These are phyloP conservation scores for Prunus fruticosa DNA, from an alignment of 306 rosid genomes.

Conservation along the genomic window DNA sequence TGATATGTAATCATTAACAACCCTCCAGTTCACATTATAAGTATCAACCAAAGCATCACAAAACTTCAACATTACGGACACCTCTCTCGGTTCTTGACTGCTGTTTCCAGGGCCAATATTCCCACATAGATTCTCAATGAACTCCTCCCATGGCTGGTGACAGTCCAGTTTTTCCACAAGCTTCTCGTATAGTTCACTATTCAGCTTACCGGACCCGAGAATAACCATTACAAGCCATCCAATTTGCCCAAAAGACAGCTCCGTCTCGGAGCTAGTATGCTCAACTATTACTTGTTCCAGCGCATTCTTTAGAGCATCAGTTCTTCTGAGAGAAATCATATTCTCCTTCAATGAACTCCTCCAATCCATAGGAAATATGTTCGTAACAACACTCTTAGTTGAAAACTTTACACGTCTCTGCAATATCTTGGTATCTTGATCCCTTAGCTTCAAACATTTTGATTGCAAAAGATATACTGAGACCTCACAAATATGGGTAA, in stretches of 20 bases:
- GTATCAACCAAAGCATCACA: slow-evolving; percentile 38
- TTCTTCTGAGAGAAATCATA: slow-evolving; percentile 42
- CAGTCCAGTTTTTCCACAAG: slow-evolving; percentile 22
- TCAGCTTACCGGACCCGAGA: slow-evolving; percentile 40
- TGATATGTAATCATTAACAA: slow-evolving; percentile 36
- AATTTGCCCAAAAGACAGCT: slow-evolving; percentile 41
- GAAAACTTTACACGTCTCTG: slow-evolving; percentile 22
- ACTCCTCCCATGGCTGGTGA: slow-evolving; percentile 41
- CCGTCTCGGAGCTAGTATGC: slow-evolving; percentile 1
- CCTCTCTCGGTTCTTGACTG: slow-evolving; percentile 1
- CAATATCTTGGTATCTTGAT: slow-evolving; percentile 12
- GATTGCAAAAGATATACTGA: slow-evolving; percentile 44
- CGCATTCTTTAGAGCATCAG: slow-evolving; percentile 29
- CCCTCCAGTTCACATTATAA: slow-evolving; percentile 34
- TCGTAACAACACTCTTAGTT: slow-evolving; percentile 12
- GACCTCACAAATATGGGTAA: slow-evolving; percentile 44
- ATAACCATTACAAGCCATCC: slow-evolving; percentile 47
- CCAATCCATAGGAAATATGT: slow-evolving; percentile 45
- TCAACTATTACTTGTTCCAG: slow-evolving; percentile 29
- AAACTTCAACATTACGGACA: slow-evolving; percentile 9
- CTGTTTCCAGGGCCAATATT: slow-evolving; percentile 2
- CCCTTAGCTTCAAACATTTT: slow-evolving; percentile 14
- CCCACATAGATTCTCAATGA: slow-evolving; percentile 28
- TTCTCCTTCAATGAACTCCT: slow-evolving; percentile 25
- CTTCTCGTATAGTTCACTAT: slow-evolving; percentile 15